Evolutionary conservation across 345 rosid genomes (phyloP).

Genomic region (Sisymbrium altissimum): DNA sequence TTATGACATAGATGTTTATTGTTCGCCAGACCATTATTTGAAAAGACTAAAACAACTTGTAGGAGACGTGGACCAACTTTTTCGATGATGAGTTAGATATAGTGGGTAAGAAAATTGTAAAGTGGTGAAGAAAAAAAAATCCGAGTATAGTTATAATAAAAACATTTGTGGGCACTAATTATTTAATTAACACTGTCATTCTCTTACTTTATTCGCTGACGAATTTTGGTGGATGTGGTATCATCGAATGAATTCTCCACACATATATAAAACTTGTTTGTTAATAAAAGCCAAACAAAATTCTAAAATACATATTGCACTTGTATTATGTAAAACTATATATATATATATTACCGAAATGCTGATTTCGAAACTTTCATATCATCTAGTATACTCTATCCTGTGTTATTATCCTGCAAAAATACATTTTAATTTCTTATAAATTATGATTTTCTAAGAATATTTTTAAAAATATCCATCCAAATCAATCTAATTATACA

Average conservation of each 20-base stretch:
- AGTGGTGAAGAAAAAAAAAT: neutral
- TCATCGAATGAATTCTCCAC: neutral
- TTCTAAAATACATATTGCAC: neutral
- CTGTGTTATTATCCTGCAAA: neutral
- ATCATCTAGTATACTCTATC: neutral
- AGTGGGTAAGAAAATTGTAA: constrained; percentile 19
- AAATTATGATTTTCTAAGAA: neutral
- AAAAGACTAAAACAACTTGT: neutral
- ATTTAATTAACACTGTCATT: neutral
- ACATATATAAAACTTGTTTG: neutral
- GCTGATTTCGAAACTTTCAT: too few species aligned
- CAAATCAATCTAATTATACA: neutral
- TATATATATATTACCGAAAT: too few species aligned
- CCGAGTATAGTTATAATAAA: neutral
- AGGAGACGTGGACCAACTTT: neutral
- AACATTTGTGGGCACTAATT: neutral
- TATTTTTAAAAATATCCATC: neutral
- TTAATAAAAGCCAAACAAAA: neutral
- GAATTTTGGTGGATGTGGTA: neutral
- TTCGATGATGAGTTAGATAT: neutral
- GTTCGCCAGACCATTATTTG: neutral
- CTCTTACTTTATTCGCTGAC: neutral
- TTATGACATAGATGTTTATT: neutral
- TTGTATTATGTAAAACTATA: too few species aligned
- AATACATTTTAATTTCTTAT: neutral